A percentile compares a stretch with the other conserved stretches of the same genome.
Conservation (phyloP, 345 rosid genomes). For the Lepidium aucheri region DNA sequence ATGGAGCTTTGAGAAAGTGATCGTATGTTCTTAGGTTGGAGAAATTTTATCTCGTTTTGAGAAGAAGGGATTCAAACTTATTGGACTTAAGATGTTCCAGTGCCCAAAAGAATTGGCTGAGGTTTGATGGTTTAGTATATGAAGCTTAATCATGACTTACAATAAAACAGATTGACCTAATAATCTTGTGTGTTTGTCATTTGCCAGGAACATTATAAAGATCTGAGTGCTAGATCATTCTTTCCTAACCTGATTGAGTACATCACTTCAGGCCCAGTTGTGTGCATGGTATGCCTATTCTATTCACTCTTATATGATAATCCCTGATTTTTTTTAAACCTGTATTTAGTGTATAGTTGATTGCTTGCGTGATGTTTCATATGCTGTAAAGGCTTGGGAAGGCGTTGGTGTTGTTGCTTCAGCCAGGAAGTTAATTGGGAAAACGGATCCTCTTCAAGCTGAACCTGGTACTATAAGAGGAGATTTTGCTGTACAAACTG, state of each 20-base stretch:
- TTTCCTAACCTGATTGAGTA: constrained; percentile 71
- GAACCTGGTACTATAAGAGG: constrained; percentile 98
- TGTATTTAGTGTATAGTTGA: neutral
- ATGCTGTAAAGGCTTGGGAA: constrained; percentile 71
- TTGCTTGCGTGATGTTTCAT: constrained; percentile 5
- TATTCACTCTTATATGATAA: neutral
- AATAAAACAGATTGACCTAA: neutral
- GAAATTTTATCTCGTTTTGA: constrained; percentile 93
- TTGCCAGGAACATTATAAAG: constrained; percentile 83
- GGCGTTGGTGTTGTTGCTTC: constrained; percentile 96
- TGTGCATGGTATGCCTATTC: constrained; percentile 66
- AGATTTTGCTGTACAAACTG: constrained; percentile 94
- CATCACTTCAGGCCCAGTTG: constrained; percentile 94
- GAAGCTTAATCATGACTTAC: neutral
- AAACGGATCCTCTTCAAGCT: constrained; percentile 93
- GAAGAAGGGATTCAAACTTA: constrained; percentile 82
- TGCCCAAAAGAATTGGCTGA: constrained; percentile 85
- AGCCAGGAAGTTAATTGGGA: constrained; percentile 84
- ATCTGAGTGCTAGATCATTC: constrained; percentile 80
- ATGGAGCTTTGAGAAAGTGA: neutral
- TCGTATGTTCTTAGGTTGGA: constrained; percentile 55
- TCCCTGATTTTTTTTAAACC: neutral
- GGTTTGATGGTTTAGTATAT: constrained; percentile 34
- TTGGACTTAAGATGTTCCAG: constrained; percentile 79
- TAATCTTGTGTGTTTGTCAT: neutral